phyloP scores from a whole-genome alignment of 257 asterid species.

The Apocynum venetum region DNA sequence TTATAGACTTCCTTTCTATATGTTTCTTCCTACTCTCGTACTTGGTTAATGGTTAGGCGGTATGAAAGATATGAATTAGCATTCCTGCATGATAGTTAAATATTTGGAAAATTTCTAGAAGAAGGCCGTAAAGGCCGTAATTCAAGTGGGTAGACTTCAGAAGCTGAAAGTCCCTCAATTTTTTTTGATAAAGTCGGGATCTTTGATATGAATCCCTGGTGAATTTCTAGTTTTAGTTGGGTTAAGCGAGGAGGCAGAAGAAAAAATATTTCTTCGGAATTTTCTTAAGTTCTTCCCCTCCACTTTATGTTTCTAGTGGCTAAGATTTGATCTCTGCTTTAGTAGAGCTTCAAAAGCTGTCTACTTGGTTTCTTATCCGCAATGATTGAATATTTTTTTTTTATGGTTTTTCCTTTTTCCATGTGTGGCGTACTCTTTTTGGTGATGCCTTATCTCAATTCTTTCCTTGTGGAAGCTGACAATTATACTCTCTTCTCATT shows the following conservation, averaged over 20 bases:
- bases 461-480: slow-evolving; percentile 47
- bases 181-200: slow-evolving; percentile 23
- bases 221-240: slow-evolving; percentile 15
- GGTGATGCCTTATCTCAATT: slow-evolving; percentile 20
- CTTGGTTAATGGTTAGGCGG: not conserved
- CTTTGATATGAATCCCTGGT: slow-evolving; percentile 19
- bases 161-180: slow-evolving; percentile 20
- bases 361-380: slow-evolving; percentile 31
- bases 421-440: slow-evolving; percentile 22
- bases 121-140: slow-evolving; percentile 12
- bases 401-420: slow-evolving; percentile 20
- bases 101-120: not conserved
- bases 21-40: not conserved
- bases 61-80: not conserved
- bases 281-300: not conserved
- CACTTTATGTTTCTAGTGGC: slow-evolving; percentile 9
- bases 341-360: slow-evolving; percentile 19
- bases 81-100: not conserved
- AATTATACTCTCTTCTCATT: slow-evolving; percentile 26
- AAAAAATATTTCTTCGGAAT: not conserved
- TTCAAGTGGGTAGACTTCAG: slow-evolving; percentile 22
- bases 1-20: not conserved
- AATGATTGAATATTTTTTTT: slow-evolving; percentile 11
- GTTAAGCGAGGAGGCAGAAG: not conserved
- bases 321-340: slow-evolving; percentile 22